Evolutionary conservation across 305 asterid genomes (phyloP).

Genomic region (Andrographis paniculata): DNA sequence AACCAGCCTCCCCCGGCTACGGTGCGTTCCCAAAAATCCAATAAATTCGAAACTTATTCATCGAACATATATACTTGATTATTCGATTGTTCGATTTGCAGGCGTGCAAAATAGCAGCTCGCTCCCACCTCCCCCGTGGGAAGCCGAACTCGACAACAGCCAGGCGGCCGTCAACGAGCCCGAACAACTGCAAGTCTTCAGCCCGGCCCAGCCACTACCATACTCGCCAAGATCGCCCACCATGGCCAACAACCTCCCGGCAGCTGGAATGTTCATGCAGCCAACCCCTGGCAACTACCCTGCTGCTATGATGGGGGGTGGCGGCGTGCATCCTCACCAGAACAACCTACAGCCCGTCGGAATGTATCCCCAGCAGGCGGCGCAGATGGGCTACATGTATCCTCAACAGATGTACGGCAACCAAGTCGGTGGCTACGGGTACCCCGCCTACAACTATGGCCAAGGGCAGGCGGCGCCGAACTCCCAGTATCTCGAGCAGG

Average conservation of each 20-base stretch:
- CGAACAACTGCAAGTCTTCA: conserved; percentile 24
- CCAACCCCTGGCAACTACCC: conserved; percentile 23
- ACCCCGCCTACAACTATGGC: conserved; percentile 27
- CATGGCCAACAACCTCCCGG: conserved; percentile 29
- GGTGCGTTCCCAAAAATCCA: conserved; percentile 44
- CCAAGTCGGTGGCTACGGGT: conserved; percentile 37
- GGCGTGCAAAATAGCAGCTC: conserved; percentile 37
- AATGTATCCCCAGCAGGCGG: no score
- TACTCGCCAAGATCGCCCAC: conserved; percentile 31
- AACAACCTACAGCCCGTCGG: no score
- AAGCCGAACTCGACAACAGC: conserved; percentile 38
- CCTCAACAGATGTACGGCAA: conserved; percentile 56
- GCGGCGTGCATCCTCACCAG: conserved; percentile 43
- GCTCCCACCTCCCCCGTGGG: conserved; percentile 85
- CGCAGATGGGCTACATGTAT: conserved; percentile 47
- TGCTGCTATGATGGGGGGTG: background rate
- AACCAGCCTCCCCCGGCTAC: conserved; percentile 43
- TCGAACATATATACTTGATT: no score
- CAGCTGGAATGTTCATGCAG: conserved; percentile 37
- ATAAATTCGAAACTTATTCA: no score
- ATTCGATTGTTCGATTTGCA: conserved; percentile 21
- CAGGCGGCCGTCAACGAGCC: conserved; percentile 29
- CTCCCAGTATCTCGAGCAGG: conserved; percentile 47
- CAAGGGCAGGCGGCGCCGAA: conserved; percentile 37
- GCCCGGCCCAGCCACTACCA: conserved; percentile 19